phyloP scores from a whole-genome alignment of 306 rosid species.

The Acmispon strigosus region DNA sequence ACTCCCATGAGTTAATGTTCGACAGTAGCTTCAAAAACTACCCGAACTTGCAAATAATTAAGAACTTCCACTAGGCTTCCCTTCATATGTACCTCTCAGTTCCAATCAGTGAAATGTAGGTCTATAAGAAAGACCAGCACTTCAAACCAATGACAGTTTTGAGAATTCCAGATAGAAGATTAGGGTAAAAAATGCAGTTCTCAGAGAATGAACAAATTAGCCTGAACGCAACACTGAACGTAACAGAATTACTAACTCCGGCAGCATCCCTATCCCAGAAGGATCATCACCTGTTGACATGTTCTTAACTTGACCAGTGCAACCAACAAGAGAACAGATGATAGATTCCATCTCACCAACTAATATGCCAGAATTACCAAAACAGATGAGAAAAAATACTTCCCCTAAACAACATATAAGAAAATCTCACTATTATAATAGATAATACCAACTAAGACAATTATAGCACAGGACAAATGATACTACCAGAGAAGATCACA shows the following conservation, averaged over 20 bases:
- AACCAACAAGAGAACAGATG: conserved; percentile 15
- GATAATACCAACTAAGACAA: not conserved
- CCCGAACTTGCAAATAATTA: not conserved
- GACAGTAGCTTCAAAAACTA: not conserved
- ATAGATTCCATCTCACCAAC: conserved; percentile 27
- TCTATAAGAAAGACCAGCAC: not conserved
- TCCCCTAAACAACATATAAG: not conserved
- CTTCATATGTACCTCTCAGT: not conserved
- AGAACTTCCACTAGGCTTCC: not conserved
- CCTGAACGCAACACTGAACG: not conserved
- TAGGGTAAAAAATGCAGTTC: not conserved
- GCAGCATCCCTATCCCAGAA: not conserved
- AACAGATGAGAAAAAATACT: conserved; percentile 10
- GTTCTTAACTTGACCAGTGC: conserved; percentile 12
- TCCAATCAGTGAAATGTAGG: not conserved
- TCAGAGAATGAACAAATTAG: not conserved
- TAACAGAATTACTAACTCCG: conserved; percentile 1
- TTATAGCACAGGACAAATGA: conserved; percentile 9
- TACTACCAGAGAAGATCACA: not conserved
- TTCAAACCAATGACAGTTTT: not conserved
- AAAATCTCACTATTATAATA: not conserved
- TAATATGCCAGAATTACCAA: conserved; percentile 16
- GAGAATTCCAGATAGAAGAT: not conserved
- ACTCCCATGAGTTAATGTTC: not conserved
- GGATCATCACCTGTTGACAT: conserved; percentile 9